Conservation (phyloP, 2,329 filamentous ascomycete genomes). For the Anthostomella pinea region DNA sequence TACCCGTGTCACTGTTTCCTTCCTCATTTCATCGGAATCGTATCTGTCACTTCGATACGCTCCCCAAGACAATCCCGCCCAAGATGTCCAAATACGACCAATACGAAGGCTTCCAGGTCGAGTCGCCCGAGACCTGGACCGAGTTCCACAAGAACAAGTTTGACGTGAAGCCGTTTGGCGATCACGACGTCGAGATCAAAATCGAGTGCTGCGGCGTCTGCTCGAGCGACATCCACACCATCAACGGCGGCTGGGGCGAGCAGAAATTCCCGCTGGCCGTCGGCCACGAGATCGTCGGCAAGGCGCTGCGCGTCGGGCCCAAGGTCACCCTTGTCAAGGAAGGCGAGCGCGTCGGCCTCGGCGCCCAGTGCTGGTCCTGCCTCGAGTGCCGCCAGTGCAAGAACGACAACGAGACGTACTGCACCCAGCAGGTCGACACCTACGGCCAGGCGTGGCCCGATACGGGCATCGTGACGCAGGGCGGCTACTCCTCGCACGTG, state of each 20-base stretch:
- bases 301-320: conserved; percentile 63
- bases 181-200: conserved; percentile 84
- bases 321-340: conserved; percentile 60
- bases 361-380: conserved; percentile 64
- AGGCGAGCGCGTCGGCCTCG: conserved; percentile 66
- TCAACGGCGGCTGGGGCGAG: conserved; percentile 63
- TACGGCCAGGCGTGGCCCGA: conserved; percentile 57
- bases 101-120: conserved; percentile 60
- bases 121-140: conserved; percentile 51
- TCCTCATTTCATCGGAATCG: neutral
- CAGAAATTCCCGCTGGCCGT: conserved; percentile 44
- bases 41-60: neutral
- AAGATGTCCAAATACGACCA: conserved; percentile 56
- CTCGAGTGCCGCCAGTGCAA: conserved; percentile 63
- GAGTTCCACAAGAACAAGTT: conserved; percentile 71
- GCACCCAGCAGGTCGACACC: conserved; percentile 57
- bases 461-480: conserved; percentile 60
- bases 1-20: no score
- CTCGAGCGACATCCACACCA: conserved; percentile 69
- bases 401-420: conserved; percentile 67
- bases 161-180: conserved; percentile 80
- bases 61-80: no score
- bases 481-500: conserved; percentile 62
- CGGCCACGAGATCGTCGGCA: conserved; percentile 71
- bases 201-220: conserved; percentile 79